phyloP scores from a whole-genome alignment of 2,329 filamentous ascomycete species.

The Dothidotthia symphoricarpi region DNA sequence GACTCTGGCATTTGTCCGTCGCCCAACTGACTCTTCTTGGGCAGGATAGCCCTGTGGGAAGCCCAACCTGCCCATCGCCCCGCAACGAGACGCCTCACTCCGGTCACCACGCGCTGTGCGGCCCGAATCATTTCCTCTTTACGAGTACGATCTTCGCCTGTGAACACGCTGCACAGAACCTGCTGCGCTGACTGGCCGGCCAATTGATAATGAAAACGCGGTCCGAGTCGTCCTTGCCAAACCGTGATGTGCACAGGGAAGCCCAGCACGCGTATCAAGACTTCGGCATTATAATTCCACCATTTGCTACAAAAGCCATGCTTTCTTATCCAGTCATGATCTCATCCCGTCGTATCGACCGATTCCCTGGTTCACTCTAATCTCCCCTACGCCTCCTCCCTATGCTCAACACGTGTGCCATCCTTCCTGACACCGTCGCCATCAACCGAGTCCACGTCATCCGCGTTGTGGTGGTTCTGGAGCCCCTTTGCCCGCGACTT shows the following conservation, averaged over 20 bases:
- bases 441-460: slow-evolving; percentile 29
- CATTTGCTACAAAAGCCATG: too few relatives aligned
- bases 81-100: slow-evolving; percentile 7
- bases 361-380: background rate
- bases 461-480: slow-evolving; percentile 27
- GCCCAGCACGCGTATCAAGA: too few relatives aligned
- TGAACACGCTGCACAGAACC: slow-evolving; percentile 18
- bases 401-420: slow-evolving; percentile 27
- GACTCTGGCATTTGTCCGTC: background rate
- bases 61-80: slow-evolving; percentile 7
- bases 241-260: too few relatives aligned
- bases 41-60: slow-evolving; percentile 12
- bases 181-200: slow-evolving; percentile 3
- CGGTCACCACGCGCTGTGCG: slow-evolving; percentile 5
- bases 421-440: slow-evolving; percentile 23
- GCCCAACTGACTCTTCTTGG: slow-evolving; percentile 12
- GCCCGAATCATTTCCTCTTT: slow-evolving; percentile 10
- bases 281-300: too few relatives aligned
- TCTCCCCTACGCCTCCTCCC: slow-evolving; percentile 23
- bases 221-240: too few relatives aligned
- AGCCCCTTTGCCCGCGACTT: slow-evolving; percentile 40
- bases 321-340: too few relatives aligned
- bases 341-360: too few relatives aligned
- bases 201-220: background rate
- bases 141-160: slow-evolving; percentile 15